A percentile compares a stretch with the other conserved stretches of the same genome.
Evolutionary conservation across 1,284 basidiomycete genomes (phyloP).

Genomic region (Rugosomyces carneus): DNA sequence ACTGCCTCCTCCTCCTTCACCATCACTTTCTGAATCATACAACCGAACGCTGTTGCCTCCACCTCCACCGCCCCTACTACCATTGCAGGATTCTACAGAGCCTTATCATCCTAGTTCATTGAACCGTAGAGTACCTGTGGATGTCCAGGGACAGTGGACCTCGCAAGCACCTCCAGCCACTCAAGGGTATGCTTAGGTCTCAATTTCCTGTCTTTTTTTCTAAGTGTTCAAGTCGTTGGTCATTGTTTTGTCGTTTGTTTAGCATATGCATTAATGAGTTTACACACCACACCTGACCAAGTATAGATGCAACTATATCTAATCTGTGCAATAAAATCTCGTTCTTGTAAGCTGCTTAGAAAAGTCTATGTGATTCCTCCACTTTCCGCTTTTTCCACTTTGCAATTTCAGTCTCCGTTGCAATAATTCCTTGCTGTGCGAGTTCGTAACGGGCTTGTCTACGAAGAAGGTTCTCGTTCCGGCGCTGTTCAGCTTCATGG

Average conservation of each 20-base stretch:
- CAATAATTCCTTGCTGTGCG: conserved; percentile 65
- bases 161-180: conserved; percentile 9
- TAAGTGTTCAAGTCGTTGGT: background rate
- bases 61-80: conserved; percentile 29
- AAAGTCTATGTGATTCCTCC: background rate
- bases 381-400: conserved; percentile 61
- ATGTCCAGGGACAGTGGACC: conserved; percentile 29
- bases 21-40: conserved; percentile 19
- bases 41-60: conserved; percentile 16
- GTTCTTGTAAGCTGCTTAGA: background rate
- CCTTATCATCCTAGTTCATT: conserved; percentile 38
- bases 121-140: conserved; percentile 30
- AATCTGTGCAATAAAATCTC: background rate
- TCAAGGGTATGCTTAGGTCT: conserved; percentile 11
- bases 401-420: conserved; percentile 78
- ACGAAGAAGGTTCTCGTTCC: conserved; percentile 63
- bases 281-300: background rate
- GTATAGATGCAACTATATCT: too few species aligned
- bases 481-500: conserved; percentile 62
- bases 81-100: conserved; percentile 17
- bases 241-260: background rate
- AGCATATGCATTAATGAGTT: background rate
- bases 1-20: conserved; percentile 30
- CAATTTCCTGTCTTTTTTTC: background rate
- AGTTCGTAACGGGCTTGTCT: conserved; percentile 72